phyloP scores from a whole-genome alignment of 2,329 filamentous ascomycete species.

The Madurella fahalii region DNA sequence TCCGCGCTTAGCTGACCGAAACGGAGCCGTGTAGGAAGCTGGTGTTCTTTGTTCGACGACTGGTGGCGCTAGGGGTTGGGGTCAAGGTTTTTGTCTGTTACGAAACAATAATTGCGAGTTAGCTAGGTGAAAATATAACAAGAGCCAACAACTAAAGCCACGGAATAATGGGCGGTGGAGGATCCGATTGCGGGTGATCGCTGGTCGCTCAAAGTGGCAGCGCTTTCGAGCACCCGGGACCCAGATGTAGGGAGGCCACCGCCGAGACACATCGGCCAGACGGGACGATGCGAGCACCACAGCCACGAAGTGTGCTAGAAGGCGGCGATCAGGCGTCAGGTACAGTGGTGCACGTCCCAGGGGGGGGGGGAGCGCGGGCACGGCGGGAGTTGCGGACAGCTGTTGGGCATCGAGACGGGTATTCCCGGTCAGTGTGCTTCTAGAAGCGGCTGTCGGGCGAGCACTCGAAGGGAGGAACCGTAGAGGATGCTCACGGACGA shows the following conservation, averaged over 20 bases:
- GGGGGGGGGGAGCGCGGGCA: not conserved
- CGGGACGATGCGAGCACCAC: conserved; percentile 1
- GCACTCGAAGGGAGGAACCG: not conserved
- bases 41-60: conserved; percentile 16
- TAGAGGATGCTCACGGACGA: not conserved
- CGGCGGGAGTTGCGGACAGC: not conserved
- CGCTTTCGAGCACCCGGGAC: not conserved
- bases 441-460: conserved; percentile 15
- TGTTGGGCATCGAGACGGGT: conserved; percentile 3
- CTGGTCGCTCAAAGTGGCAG: not conserved
- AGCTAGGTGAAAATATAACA: conserved; percentile 5
- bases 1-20: not conserved
- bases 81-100: conserved; percentile 6
- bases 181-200: not conserved
- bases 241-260: conserved; percentile 7
- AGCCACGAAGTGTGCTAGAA: not conserved
- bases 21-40: not conserved
- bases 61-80: not conserved
- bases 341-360: conserved; percentile 1
- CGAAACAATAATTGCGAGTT: conserved; percentile 14
- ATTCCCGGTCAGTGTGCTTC: conserved; percentile 14
- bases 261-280: not conserved
- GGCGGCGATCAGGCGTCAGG: conserved; percentile 19
- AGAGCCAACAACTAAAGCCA: conserved; percentile 3
- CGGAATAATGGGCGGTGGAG: conserved; percentile 1